phyloP scores from a whole-genome alignment of 768 basidiomycete genomes.

The Mycena kentingensis region DNA sequence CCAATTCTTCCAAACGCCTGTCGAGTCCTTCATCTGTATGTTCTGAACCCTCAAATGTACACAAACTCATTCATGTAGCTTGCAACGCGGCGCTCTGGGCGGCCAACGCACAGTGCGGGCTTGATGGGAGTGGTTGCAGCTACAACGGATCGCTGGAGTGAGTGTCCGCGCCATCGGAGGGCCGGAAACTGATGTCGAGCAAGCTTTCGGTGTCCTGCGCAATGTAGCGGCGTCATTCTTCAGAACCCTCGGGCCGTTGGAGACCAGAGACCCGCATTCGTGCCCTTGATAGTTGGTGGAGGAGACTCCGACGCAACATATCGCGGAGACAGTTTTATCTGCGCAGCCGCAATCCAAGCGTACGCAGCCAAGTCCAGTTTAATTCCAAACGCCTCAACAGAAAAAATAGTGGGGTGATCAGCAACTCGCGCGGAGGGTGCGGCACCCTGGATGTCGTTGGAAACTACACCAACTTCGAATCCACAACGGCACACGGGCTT shows the following conservation, averaged over 20 bases:
- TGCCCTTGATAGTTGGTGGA: slow-evolving; percentile 83
- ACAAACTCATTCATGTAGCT: slow-evolving; percentile 21
- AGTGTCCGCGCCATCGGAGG: neutral
- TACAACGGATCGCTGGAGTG: slow-evolving; percentile 60
- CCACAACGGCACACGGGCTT: slow-evolving; percentile 61
- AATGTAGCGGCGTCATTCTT: slow-evolving; percentile 62
- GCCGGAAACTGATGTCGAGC: neutral
- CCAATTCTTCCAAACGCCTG: slow-evolving; percentile 70
- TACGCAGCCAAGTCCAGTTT: slow-evolving; percentile 39
- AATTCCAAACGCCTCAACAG: no score
- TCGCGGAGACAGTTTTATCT: slow-evolving; percentile 83
- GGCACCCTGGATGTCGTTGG: slow-evolving; percentile 68
- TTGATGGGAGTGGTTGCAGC: slow-evolving; percentile 67
- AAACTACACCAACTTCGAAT: slow-evolving; percentile 70
- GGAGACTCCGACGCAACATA: slow-evolving; percentile 74
- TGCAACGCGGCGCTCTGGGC: slow-evolving; percentile 76
- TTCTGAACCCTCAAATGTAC: slow-evolving; percentile 2
- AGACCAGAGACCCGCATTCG: slow-evolving; percentile 59
- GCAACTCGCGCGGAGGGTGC: slow-evolving; percentile 73
- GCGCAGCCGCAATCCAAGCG: slow-evolving; percentile 82
- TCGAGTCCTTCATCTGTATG: slow-evolving; percentile 52
- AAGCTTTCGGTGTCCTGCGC: slow-evolving; percentile 77
- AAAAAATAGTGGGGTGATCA: slow-evolving; percentile 71
- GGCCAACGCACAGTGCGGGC: slow-evolving; percentile 69
- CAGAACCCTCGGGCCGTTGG: slow-evolving; percentile 79